A percentile compares a stretch with the other conserved stretches of the same genome.
These are phyloP conservation scores for Lentinula raphanica DNA, from an alignment of 768 basidiomycete genomes.

Conservation along the genomic window DNA sequence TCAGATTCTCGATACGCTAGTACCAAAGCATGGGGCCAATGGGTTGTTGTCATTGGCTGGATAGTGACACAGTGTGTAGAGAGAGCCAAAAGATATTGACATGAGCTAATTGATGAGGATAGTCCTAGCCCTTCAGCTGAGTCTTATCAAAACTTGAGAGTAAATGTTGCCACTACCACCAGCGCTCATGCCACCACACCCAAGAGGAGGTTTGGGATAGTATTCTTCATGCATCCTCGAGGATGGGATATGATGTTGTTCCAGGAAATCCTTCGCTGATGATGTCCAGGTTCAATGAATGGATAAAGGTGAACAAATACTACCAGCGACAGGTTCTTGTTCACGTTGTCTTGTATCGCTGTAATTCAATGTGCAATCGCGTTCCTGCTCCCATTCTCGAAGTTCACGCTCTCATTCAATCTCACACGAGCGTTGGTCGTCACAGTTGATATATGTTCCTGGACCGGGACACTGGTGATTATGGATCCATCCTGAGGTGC, in stretches of 20 bases:
- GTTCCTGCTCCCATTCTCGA: conserved; percentile 37
- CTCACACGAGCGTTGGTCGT: conserved; percentile 37
- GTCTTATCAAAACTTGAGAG: conserved; percentile 27
- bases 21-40: too few relatives aligned
- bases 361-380: conserved; percentile 22
- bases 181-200: conserved; percentile 11
- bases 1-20: too few relatives aligned
- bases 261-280: conserved; percentile 1
- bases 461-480: conserved; percentile 66
- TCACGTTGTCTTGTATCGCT: conserved; percentile 23
- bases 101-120: too few relatives aligned
- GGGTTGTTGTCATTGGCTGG: too few relatives aligned
- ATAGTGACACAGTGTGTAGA: too few relatives aligned
- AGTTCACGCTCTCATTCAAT: conserved; percentile 31
- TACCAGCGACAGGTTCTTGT: conserved; percentile 20
- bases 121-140: too few relatives aligned
- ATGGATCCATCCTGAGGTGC: conserved; percentile 43
- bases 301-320: conserved; percentile 13
- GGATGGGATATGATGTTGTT: not conserved
- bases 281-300: conserved; percentile 4
- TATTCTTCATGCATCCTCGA: conserved; percentile 8
- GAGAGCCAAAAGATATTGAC: too few relatives aligned
- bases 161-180: conserved; percentile 24
- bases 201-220: conserved; percentile 34
- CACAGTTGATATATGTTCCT: conserved; percentile 49